Conservation (phyloP, 768 basidiomycete genomes). For the Boletus vermiculosoides region DNA sequence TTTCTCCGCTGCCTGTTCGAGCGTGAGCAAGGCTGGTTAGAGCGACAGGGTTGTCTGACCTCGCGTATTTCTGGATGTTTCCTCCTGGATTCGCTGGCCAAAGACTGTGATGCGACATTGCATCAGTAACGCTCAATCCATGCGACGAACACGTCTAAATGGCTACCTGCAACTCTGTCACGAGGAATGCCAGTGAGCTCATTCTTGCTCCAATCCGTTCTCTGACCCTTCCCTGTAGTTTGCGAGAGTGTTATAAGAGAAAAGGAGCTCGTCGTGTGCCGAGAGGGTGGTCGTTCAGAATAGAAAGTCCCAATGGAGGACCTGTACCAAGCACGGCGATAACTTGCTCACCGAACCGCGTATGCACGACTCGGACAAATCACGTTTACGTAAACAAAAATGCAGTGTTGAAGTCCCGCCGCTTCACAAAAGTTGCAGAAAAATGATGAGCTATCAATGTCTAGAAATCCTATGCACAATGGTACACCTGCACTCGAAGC, state of each 20-base stretch:
- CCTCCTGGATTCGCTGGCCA: slow-evolving; percentile 84
- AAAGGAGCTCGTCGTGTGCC: background rate
- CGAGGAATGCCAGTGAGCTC: slow-evolving; percentile 69
- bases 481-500: too few relatives aligned
- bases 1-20: slow-evolving; percentile 76
- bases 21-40: slow-evolving; percentile 7
- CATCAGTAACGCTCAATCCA: slow-evolving; percentile 4
- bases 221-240: background rate
- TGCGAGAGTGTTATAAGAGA: background rate
- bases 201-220: slow-evolving; percentile 30
- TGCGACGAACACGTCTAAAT: background rate
- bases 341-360: background rate
- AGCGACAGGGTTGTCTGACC: slow-evolving; percentile 43
- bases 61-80: slow-evolving; percentile 94
- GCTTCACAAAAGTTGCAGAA: too few relatives aligned
- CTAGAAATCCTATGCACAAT: too few relatives aligned
- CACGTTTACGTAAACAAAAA: slow-evolving; percentile 8
- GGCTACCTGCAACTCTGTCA: slow-evolving; percentile 69
- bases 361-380: background rate
- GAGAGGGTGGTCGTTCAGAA: background rate
- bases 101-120: slow-evolving; percentile 53
- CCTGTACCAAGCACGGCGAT: background rate
- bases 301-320: too few relatives aligned
- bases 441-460: too few relatives aligned
- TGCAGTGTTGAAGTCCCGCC: too few relatives aligned